Evolutionary conservation across 2,329 filamentous ascomycete species (phyloP), one percentile per base, ranked within the genome.

Genomic region (Coniochaeta prunicola): DNA sequence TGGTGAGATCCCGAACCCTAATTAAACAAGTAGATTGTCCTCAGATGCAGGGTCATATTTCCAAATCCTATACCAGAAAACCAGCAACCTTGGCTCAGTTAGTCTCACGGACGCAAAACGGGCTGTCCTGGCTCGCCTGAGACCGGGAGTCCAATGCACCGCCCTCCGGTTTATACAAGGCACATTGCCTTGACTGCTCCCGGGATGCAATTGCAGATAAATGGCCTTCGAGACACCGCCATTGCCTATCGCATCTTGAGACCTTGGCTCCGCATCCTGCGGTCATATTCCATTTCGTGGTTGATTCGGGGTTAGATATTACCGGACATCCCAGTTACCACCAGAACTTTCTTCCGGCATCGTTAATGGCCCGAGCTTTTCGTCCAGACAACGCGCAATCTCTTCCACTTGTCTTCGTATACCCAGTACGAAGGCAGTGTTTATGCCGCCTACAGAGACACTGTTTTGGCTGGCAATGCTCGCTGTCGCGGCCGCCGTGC

Each of bases 341-440:
- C 76, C 75, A 24, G 80, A 73, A 5, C 76, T 77, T 57, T 84
- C 81, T 55, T 82, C 78, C 0, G 83, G 81, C 30, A 85, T 76
- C 15, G 72, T 72, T 60, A 86, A 67, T 15, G 76, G 73, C 6
- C 80, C 80, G 6, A 88, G 74, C 71, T 81, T 81, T n/a, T 80
- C 80, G 62, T 88, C 84, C 63, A 88, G 68, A 78, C 81, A 84
- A 58, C 75, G 73, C 26, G 81, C 82, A 58, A 87, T 72, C 62
- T 86, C 83, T 63, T 84, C 81, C 4, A 83, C 81, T 59, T 84
- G 81, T 59, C 79, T 76, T 59, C 83, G 75, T 69, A 83, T 77
- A 9, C 75, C 74, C 56, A 80, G 75, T 21, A 83, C 77, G 24
- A 76, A 79, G 2, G 76, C 75, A 2, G 77, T 72, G 3, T 70